Evolutionary conservation across 441 rosid species (phyloP).

Genomic region (Bocquillonia castaneifolia): DNA sequence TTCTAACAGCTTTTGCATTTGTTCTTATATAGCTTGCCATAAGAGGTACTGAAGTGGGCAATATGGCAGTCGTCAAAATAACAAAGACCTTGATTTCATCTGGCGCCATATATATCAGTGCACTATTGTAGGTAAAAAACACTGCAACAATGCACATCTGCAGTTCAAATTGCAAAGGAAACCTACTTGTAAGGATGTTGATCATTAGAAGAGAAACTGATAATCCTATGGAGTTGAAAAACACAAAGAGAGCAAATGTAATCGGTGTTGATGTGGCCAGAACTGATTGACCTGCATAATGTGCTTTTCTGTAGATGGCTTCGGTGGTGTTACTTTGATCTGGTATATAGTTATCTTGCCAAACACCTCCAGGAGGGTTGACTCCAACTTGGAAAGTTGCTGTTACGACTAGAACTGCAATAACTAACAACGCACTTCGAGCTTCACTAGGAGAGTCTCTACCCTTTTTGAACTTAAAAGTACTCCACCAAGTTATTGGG

Average conservation of each 20-base stretch:
- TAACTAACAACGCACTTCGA: neutral
- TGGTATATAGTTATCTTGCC: conserved; percentile 34
- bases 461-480: conserved; percentile 42
- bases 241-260: conserved; percentile 17
- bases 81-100: conserved; percentile 2
- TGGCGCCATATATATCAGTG: conserved; percentile 29
- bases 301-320: conserved; percentile 20
- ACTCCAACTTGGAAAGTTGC: conserved; percentile 16
- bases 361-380: conserved; percentile 40
- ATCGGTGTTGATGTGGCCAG: neutral
- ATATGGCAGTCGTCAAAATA: too few species aligned
- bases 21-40: too few species aligned
- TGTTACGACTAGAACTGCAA: conserved; percentile 11
- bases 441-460: conserved; percentile 48
- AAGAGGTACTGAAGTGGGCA: too few species aligned
- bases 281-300: conserved; percentile 17
- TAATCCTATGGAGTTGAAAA: conserved; percentile 43
- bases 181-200: conserved; percentile 32
- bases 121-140: conserved; percentile 34
- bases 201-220: conserved; percentile 36
- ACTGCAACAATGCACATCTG: conserved; percentile 28
- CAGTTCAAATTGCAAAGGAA: conserved; percentile 36
- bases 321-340: conserved; percentile 22
- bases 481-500: conserved; percentile 33
- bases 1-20: too few species aligned